Evolutionary conservation across 176 grass and related monocot genomes (phyloP).

Genomic region (Secale cereale): DNA sequence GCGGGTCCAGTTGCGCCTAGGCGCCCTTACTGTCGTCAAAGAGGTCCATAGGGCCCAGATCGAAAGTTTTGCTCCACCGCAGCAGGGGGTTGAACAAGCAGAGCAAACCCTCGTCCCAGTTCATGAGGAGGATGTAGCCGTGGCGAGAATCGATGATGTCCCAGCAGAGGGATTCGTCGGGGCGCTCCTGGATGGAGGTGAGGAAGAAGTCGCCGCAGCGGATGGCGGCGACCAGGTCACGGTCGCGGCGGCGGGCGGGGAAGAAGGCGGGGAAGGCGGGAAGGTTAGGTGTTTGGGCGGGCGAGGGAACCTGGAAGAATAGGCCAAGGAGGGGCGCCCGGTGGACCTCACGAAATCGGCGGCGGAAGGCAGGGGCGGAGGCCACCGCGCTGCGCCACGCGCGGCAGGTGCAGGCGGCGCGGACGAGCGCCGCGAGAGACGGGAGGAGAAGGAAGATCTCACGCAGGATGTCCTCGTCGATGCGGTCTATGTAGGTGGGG

Average conservation of each 20-base stretch:
- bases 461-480: neutral
- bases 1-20: neutral
- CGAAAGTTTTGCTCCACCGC: neutral
- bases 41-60: neutral
- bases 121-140: neutral
- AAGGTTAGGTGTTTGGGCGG: neutral
- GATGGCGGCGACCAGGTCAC: conserved; percentile 6
- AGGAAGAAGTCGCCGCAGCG: conserved; percentile 28
- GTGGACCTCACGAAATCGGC: conserved; percentile 3
- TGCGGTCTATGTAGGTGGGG: neutral
- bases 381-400: conserved; percentile 8
- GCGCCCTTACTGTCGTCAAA: neutral
- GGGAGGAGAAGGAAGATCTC: conserved; percentile 14
- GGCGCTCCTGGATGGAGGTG: conserved; percentile 20
- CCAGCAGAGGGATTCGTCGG: neutral
- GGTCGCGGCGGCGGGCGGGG: neutral
- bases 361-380: conserved; percentile 3
- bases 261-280: conserved; percentile 12
- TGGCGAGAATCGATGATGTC: conserved; percentile 7
- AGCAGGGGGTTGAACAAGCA: conserved; percentile 1
- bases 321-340: conserved; percentile 13
- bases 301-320: neutral
- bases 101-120: neutral
- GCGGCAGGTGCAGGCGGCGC: conserved; percentile 27
- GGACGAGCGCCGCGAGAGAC: conserved; percentile 34